Conservation (phyloP, 257 asterid species). For the Nicotiana undulata region DNA sequence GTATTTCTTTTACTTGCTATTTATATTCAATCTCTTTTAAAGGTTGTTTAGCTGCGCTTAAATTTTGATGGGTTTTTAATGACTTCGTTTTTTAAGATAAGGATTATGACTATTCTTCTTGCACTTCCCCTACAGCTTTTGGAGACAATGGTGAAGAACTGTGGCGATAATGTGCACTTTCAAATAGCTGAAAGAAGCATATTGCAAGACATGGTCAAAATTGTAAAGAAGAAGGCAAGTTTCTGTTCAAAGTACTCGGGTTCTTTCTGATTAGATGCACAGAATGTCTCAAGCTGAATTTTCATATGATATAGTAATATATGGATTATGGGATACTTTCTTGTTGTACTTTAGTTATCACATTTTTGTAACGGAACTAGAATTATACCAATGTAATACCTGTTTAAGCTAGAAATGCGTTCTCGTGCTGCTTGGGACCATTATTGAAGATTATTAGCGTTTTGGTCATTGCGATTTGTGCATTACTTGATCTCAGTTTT, state of each 20-base stretch:
- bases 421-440: not conserved
- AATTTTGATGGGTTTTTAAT: not conserved
- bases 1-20: not conserved
- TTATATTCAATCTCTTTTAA: not conserved
- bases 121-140: conserved; percentile 47
- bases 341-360: not conserved
- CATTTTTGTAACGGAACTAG: not conserved
- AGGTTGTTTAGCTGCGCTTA: not conserved
- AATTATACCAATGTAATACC: not conserved
- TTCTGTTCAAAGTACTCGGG: not conserved
- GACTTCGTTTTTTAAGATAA: not conserved
- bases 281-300: not conserved
- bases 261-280: not conserved
- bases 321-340: not conserved
- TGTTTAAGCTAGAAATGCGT: not conserved
- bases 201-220: conserved; percentile 86
- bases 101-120: conserved; percentile 6
- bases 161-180: conserved; percentile 86
- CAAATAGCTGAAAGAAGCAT: conserved; percentile 84
- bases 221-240: conserved; percentile 75
- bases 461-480: not conserved
- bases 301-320: not conserved
- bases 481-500: not conserved
- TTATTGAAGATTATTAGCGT: not conserved
- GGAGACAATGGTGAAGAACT: conserved; percentile 97